Percentiles rank a stretch among this genome's conserved stretches.
Evolutionary conservation across 768 basidiomycete species (phyloP).

Genomic region (Floccularia luteovirens): DNA sequence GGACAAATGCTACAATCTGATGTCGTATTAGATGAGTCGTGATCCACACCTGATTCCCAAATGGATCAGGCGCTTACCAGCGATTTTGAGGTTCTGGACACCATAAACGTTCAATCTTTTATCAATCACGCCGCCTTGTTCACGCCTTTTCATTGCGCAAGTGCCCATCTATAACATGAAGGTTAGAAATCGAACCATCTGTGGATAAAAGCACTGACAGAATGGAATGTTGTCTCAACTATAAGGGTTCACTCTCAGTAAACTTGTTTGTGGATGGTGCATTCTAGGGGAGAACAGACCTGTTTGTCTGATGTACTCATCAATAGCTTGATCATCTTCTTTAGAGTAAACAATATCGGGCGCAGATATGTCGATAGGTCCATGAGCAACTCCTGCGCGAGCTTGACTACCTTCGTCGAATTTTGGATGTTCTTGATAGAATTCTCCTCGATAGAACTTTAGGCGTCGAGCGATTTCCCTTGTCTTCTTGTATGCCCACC

Average conservation of each 20-base stretch:
- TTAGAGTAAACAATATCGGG: constrained; percentile 26
- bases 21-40: not conserved
- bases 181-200: not conserved
- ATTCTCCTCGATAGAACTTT: constrained; percentile 8
- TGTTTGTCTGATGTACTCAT: constrained; percentile 18
- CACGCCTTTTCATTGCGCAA: constrained; percentile 18
- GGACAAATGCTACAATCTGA: constrained; percentile 20
- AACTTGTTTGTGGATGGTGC: not conserved
- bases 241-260: not conserved
- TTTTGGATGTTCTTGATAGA: constrained; percentile 16
- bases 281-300: constrained; percentile 11
- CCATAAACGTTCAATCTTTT: constrained; percentile 19
- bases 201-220: constrained; percentile 15
- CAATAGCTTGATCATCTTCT: constrained; percentile 30
- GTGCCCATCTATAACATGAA: constrained; percentile 13
- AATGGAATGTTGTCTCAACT: constrained; percentile 37
- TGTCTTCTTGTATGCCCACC: constrained; percentile 42
- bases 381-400: constrained; percentile 8
- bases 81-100: constrained; percentile 20
- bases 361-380: constrained; percentile 21
- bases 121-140: constrained; percentile 16
- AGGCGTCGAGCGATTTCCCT: constrained; percentile 51
- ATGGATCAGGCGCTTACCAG: constrained; percentile 9
- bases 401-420: constrained; percentile 23
- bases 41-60: not conserved